These are phyloP conservation scores for Schizophyllum amplum DNA, from an alignment of 1,284 basidiomycete species.

Conservation along the genomic window DNA sequence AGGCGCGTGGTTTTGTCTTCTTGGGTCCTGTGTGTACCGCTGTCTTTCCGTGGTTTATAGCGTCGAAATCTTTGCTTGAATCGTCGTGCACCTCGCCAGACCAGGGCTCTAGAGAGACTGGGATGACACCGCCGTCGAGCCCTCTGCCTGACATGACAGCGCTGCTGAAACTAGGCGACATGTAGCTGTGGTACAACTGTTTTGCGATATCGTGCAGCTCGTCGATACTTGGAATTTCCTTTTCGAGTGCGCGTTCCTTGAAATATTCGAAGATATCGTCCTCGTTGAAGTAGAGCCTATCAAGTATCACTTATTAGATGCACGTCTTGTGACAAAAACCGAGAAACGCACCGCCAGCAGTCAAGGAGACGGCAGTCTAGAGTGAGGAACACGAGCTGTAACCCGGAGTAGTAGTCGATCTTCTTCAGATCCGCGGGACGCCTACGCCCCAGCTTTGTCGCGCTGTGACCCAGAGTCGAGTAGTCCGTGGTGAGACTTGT, in stretches of 20 bases:
- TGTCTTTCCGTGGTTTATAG: neutral
- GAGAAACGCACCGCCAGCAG: conserved; percentile 18
- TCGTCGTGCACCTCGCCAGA: neutral
- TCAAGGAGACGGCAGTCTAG: conserved; percentile 21
- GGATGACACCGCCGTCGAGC: neutral
- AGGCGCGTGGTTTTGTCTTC: neutral
- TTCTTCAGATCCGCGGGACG: conserved; percentile 20
- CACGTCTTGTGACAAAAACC: neutral
- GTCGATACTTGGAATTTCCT: neutral
- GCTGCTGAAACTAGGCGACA: neutral
- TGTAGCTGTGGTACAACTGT: neutral
- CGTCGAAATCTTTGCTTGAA: too few species aligned
- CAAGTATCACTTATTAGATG: neutral
- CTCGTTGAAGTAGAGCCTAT: neutral
- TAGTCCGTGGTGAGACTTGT: conserved; percentile 12
- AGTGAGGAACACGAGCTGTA: conserved; percentile 15
- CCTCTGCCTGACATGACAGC: neutral
- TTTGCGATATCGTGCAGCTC: neutral
- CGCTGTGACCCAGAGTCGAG: conserved; percentile 19
- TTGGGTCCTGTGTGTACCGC: neutral
- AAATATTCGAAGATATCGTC: neutral
- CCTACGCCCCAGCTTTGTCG: conserved; percentile 15
- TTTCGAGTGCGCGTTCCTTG: neutral
- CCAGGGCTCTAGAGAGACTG: neutral
- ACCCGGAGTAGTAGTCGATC: conserved; percentile 21